phyloP scores from a whole-genome alignment of 1,284 basidiomycete species.

The Psilocybe mexicana region DNA sequence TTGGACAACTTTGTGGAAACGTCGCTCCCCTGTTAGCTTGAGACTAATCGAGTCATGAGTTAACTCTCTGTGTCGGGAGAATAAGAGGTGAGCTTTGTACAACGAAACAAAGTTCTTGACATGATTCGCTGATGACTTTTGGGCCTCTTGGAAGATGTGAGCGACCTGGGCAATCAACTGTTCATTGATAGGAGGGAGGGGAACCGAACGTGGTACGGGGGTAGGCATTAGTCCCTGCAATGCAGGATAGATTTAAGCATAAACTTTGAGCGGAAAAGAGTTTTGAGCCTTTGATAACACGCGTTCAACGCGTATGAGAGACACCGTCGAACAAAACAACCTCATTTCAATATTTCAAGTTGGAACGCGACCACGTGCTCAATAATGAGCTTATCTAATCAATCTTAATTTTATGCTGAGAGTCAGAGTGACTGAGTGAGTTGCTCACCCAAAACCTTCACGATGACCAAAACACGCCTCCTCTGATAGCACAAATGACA shows the following conservation, averaged over 20 bases:
- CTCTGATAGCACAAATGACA: neutral
- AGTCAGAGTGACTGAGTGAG: neutral
- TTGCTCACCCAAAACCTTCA: neutral
- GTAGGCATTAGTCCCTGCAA: constrained; percentile 10
- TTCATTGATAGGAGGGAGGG: constrained; percentile 6
- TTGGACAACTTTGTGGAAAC: constrained; percentile 76
- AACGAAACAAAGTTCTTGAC: constrained; percentile 86
- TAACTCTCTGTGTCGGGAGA: constrained; percentile 52
- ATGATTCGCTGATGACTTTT: constrained; percentile 77
- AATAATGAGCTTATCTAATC: neutral
- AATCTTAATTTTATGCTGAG: neutral
- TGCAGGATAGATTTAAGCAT: neutral
- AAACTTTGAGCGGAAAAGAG: neutral
- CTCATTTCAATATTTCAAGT: neutral
- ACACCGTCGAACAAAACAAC: no score
- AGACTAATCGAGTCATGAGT: constrained; percentile 25
- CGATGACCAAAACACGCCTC: neutral
- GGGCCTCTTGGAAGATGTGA: constrained; percentile 69
- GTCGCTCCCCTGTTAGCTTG: constrained; percentile 74
- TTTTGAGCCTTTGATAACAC: neutral
- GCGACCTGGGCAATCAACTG: constrained; percentile 25
- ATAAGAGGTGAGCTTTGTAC: constrained; percentile 71
- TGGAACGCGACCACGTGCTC: neutral
- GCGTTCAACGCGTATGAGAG: neutral
- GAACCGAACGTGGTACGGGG: constrained; percentile 2